Base-by-base conservation (phyloP, 306 rosid genomes). In the Pyrus pyrifolia region DNA sequence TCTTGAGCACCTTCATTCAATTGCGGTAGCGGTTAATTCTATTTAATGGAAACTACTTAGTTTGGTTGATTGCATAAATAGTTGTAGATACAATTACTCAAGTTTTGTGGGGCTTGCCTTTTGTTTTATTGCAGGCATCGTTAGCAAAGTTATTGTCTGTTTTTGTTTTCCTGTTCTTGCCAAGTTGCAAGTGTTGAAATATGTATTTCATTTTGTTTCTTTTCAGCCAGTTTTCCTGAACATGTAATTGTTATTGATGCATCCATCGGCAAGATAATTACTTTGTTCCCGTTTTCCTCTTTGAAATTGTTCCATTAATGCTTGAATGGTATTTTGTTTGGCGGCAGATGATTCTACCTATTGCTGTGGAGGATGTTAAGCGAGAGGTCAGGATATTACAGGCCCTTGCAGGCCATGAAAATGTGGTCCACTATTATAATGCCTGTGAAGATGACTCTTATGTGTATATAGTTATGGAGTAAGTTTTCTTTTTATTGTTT, bases 391-490 rank as follows among this genome's bases (percentile, higher is more conserved):
- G 74, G 90, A 96, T 96, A 81, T 85, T 96, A 93, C 85, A 84
- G 87, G 93, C 77, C 62, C 98, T 96, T 72, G 62, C 95, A 23
- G 99, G 99, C 79, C 99, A 96, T 71, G 99, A 96, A 89, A 96
- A 96, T 57, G 99, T 96, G 72, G 99, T 96, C 76, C 93, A 85
- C 69, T 96, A 89, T 83, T 79, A 81, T 76, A 86, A 92, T 73
- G 98, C 98, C 22, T 96, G 88, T 57, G 99, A 96, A 86, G 98
- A 96, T 76, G 93, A 89, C 69, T 88, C 97, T 38, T 92, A 90
- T 68, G 99, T 96, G 82, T 96, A 86, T 85, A 96, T 96, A 87
- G 99, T 87, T 67, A 96, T 96, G 99, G 99, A 96, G 99, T 96
- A 89, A 87, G 99, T 87, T 69, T 62, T 33, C 31, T 14, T 76